phyloP scores from a whole-genome alignment of 192 early-diverging fungal species.

The Mortierella alpina region DNA sequence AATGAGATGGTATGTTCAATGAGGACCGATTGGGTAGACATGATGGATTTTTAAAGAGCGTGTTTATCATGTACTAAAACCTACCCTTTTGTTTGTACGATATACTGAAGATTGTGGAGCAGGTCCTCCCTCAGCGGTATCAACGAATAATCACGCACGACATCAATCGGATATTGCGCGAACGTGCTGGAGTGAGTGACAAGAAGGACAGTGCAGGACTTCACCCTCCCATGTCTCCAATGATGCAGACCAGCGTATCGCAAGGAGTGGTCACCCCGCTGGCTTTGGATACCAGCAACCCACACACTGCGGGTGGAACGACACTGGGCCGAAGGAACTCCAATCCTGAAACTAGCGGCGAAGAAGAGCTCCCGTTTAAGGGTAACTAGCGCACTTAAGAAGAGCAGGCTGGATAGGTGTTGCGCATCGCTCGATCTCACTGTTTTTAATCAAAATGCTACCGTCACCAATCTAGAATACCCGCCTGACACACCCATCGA shows the following conservation, averaged over 20 bases:
- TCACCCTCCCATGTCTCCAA: slow-evolving; percentile 33
- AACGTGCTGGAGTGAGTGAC: slow-evolving; percentile 60
- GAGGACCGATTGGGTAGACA: background rate
- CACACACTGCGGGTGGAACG: slow-evolving; percentile 1
- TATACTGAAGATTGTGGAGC: slow-evolving; percentile 73
- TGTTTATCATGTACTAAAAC: background rate
- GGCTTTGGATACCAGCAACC: slow-evolving; percentile 19
- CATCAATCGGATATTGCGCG: slow-evolving; percentile 84
- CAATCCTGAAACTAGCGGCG: slow-evolving; percentile 23
- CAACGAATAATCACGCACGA: slow-evolving; percentile 83
- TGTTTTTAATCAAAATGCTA: background rate
- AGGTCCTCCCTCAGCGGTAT: slow-evolving; percentile 79
- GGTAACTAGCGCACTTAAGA: slow-evolving; percentile 12
- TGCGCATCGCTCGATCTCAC: background rate
- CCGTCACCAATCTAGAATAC: slow-evolving; percentile 52
- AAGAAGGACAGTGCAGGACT: slow-evolving; percentile 37
- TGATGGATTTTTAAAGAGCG: background rate
- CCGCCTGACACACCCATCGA: slow-evolving; percentile 70
- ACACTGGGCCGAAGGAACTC: slow-evolving; percentile 26
- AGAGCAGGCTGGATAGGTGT: background rate
- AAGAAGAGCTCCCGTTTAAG: slow-evolving; percentile 32
- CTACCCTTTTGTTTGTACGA: background rate
- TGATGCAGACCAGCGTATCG: slow-evolving; percentile 14
- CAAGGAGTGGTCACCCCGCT: slow-evolving; percentile 18
- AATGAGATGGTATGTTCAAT: slow-evolving; percentile 75